phyloP scores from a whole-genome alignment of 1,284 basidiomycete species.

The Peniophora sp. region DNA sequence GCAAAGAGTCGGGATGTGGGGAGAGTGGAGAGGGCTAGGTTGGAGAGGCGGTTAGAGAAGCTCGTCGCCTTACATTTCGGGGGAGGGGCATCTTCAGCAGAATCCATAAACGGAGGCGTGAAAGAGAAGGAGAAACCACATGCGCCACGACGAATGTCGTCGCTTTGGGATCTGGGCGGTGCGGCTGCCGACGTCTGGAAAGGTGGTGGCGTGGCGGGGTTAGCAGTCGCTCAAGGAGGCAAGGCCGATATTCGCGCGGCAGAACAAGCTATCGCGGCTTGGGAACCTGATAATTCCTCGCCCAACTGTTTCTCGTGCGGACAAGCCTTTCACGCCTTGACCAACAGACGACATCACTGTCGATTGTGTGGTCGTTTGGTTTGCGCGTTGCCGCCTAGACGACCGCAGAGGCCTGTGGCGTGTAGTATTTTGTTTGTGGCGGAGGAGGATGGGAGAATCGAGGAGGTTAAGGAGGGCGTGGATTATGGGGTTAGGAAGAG shows the following conservation, averaged over 20 bases:
- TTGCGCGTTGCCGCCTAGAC: constrained; percentile 82
- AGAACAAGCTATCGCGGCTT: constrained; percentile 92
- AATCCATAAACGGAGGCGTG: constrained; percentile 6
- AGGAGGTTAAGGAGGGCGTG: constrained; percentile 82
- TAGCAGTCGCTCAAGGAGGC: constrained; percentile 28
- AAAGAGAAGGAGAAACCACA: constrained; percentile 13
- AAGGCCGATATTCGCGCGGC: constrained; percentile 60
- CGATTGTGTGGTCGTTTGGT: constrained; percentile 90
- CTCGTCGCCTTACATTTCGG: constrained; percentile 75
- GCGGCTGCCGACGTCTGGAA: constrained; percentile 48
- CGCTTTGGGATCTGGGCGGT: constrained; percentile 59
- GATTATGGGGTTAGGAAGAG: constrained; percentile 70
- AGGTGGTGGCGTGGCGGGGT: constrained; percentile 53
- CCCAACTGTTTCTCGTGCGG: constrained; percentile 78
- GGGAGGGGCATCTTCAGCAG: constrained; percentile 11
- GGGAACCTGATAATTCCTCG: constrained; percentile 82
- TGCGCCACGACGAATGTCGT: constrained; percentile 42
- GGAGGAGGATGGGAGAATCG: constrained; percentile 69
- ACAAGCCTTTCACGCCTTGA: constrained; percentile 80
- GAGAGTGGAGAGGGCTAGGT: constrained; percentile 70
- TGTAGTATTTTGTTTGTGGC: constrained; percentile 80
- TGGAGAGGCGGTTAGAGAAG: constrained; percentile 81
- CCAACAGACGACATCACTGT: constrained; percentile 95
- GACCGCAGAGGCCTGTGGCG: constrained; percentile 55
- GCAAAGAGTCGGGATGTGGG: constrained; percentile 47